phyloP scores from a whole-genome alignment of 2,329 filamentous ascomycete species.

The Ophiocordyceps sinensis region DNA sequence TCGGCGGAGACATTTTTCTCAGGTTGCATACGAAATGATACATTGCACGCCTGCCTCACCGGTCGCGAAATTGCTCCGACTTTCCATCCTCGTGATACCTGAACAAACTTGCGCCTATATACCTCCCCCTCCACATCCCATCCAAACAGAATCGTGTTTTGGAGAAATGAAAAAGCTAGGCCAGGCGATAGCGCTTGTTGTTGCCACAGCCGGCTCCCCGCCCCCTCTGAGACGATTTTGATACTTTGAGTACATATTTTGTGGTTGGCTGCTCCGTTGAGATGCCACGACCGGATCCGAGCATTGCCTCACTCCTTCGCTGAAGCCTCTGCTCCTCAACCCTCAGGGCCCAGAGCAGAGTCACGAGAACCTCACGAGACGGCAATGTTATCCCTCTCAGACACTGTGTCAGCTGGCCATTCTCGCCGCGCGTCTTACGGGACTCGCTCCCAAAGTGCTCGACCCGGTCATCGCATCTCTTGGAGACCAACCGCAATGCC shows the following conservation, averaged over 20 bases:
- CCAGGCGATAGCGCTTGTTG: slow-evolving; percentile 8
- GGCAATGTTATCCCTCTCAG: slow-evolving; percentile 24
- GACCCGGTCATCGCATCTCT: slow-evolving; percentile 34
- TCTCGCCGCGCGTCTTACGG: slow-evolving; percentile 21
- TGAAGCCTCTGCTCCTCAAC: slow-evolving; percentile 24
- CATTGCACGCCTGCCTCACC: background rate
- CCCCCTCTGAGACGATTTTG: slow-evolving; percentile 8
- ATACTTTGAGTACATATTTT: slow-evolving; percentile 10
- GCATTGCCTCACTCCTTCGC: slow-evolving; percentile 7
- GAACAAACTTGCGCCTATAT: slow-evolving; percentile 4
- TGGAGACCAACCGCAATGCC: slow-evolving; percentile 58
- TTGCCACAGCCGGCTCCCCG: slow-evolving; percentile 4
- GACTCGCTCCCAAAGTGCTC: slow-evolving; percentile 18
- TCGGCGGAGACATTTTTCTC: no score
- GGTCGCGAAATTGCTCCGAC: background rate
- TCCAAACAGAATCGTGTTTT: slow-evolving; percentile 1
- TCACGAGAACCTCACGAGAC: slow-evolving; percentile 32
- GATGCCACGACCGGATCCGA: slow-evolving; percentile 11
- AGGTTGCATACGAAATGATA: background rate
- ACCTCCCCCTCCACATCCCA: slow-evolving; percentile 4
- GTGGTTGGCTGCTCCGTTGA: slow-evolving; percentile 9
- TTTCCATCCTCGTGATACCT: slow-evolving; percentile 1
- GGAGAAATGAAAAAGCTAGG: slow-evolving; percentile 3
- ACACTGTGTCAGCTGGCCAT: slow-evolving; percentile 20
- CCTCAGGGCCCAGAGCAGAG: slow-evolving; percentile 30